phyloP scores from a whole-genome alignment of 371 early-diverging fungal species.

The Nematocida sp. region DNA sequence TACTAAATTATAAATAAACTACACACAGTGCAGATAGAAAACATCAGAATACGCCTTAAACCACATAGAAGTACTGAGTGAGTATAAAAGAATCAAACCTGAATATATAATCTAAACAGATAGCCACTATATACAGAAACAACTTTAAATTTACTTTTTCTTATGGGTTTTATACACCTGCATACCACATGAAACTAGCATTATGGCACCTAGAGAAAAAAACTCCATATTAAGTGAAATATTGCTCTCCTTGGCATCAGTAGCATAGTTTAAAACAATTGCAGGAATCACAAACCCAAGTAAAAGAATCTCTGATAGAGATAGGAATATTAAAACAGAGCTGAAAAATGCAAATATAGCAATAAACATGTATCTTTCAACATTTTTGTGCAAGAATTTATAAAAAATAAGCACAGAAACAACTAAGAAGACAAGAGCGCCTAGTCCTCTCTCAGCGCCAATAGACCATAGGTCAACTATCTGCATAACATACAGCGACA shows the following conservation, averaged over 20 bases:
- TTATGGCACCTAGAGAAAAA: not conserved
- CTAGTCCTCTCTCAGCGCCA: not conserved
- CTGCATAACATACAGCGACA: not conserved
- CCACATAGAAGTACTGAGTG: too few relatives aligned
- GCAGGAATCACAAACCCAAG: not conserved
- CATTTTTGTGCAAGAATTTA: not conserved
- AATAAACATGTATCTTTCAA: constrained; percentile 8
- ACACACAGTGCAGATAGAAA: too few relatives aligned
- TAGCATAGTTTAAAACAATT: not conserved
- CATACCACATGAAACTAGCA: not conserved
- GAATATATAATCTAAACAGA: not conserved
- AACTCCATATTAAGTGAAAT: constrained; percentile 4
- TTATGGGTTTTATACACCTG: too few relatives aligned
- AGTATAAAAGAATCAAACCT: not conserved
- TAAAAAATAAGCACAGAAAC: not conserved
- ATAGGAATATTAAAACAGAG: not conserved
- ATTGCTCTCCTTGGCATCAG: not conserved
- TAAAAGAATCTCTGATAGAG: not conserved
- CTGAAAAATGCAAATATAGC: not conserved
- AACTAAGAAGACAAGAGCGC: not conserved
- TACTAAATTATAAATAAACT: not conserved
- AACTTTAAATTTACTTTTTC: not conserved
- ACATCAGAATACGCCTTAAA: too few relatives aligned
- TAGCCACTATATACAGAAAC: not conserved
- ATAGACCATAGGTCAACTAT: not conserved